Evolutionary conservation across 495 filamentous ascomycete genomes (phyloP).

Genomic region (Cenococcum geophilum): DNA sequence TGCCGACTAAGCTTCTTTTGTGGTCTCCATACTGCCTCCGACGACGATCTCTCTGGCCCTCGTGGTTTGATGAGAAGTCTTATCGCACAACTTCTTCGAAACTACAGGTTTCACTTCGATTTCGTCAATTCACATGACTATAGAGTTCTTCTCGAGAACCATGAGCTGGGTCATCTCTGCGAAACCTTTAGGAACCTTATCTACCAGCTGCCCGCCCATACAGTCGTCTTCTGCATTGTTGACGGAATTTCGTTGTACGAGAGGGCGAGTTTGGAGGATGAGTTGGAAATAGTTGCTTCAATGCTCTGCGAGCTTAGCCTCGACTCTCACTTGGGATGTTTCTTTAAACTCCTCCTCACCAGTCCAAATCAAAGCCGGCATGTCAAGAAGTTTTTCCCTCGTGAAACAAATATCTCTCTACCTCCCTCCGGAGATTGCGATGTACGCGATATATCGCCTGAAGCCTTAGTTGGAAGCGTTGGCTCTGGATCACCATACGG

Average conservation of each 20-base stretch:
- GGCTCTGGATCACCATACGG: not conserved
- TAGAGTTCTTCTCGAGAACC: not conserved
- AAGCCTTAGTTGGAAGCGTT: not conserved
- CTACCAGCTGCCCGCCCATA: not conserved
- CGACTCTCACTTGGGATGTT: not conserved
- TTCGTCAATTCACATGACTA: slow-evolving; percentile 1
- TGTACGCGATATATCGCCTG: not conserved
- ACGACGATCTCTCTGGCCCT: not conserved
- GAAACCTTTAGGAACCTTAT: not conserved
- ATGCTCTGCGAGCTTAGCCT: not conserved
- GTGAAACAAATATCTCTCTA: not conserved
- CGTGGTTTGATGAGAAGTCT: slow-evolving; percentile 2
- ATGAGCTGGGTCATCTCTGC: not conserved
- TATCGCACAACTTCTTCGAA: not conserved
- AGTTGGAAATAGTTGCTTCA: not conserved
- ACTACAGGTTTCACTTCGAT: not conserved
- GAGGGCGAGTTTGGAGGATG: not conserved
- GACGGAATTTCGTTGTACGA: not conserved
- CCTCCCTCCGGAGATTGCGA: not conserved
- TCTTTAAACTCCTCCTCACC: slow-evolving; percentile 4
- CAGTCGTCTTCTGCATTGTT: not conserved
- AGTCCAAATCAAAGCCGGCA: slow-evolving; percentile 1
- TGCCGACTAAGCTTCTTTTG: not conserved
- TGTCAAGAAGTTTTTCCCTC: slow-evolving; percentile 2
- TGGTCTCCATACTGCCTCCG: not conserved